These are phyloP conservation scores for Ilex asprella DNA, from an alignment of 257 asterid species.

Conservation along the genomic window DNA sequence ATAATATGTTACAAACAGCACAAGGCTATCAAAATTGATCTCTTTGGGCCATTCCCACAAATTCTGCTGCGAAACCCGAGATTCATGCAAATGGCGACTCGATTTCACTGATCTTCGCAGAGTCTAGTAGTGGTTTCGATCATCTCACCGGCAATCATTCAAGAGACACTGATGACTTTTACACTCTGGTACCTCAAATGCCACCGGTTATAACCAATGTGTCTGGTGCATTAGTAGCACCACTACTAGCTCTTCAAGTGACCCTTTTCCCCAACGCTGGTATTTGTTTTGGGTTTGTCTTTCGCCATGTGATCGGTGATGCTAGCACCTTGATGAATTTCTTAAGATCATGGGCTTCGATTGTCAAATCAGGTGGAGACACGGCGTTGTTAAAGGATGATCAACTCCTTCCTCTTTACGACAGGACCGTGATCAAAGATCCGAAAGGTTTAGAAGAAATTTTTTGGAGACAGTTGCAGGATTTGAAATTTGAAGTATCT, in stretches of 20 bases:
- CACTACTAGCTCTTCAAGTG: conserved; percentile 34
- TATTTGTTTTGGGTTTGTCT: conserved; percentile 32
- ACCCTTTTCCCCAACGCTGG: conserved; percentile 37
- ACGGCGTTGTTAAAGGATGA: background rate
- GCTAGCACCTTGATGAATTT: conserved; percentile 30
- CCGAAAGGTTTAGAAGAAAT: conserved; percentile 20
- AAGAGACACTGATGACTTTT: conserved; percentile 29
- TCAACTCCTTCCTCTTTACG: conserved; percentile 25
- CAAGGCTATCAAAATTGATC: no score
- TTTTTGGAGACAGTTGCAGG: conserved; percentile 17
- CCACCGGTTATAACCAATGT: conserved; percentile 15
- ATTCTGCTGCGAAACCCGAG: conserved; percentile 14
- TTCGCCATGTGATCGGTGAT: conserved; percentile 38
- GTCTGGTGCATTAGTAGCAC: conserved; percentile 11
- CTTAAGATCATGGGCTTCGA: conserved; percentile 31
- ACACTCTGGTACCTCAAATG: conserved; percentile 32
- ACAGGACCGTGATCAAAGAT: conserved; percentile 31
- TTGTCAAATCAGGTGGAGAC: conserved; percentile 5
- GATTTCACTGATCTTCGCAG: conserved; percentile 21
- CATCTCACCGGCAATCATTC: conserved; percentile 22
- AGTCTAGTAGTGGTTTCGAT: conserved; percentile 20
- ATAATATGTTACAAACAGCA: no score
- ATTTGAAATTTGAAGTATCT: background rate
- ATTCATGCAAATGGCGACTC: conserved; percentile 32
- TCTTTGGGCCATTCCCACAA: conserved; percentile 8